Evolutionary conservation across 306 rosid genomes (phyloP), one percentile per base, ranked within the genome.

Genomic region (Pachyrhizus erosus): DNA sequence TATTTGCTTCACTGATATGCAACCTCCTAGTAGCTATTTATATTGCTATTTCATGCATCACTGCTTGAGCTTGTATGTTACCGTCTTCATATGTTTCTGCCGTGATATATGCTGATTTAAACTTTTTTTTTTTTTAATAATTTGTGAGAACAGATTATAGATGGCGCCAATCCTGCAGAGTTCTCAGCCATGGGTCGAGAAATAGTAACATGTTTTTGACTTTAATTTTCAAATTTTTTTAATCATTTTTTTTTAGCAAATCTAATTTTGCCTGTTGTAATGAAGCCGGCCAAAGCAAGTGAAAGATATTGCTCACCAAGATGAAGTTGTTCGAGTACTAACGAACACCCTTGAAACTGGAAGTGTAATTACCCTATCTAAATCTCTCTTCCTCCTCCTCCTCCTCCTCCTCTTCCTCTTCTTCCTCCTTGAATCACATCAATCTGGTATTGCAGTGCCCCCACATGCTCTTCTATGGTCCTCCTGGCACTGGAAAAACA

Each of bases 391-490:
- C 14, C 34, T 68, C 7, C 4, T 20, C 9, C 29, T 70, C 18
- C 24, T 26, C 39, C 57, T 48, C 42, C 9, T 15, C 5, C 58
- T 68, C 1, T 7, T 29, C 62, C 21, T 4, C 2, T 12, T 70
- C 46, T 80, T 43, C 54, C 57, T 62, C n/a, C 23, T 76, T 29
- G 17, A 43, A 40, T 73, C 34, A 15, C 8, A 64, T 73, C 2
- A 0, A 18, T 54, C 0, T 68, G 34, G 58, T 66, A 4, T 76
- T 58, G 0, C 87, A 94, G 98, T 91, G 96, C 75, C 97, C 97
- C 2, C 97, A 95, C 75, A 95, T 95, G 99, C 98, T 95, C 31
- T 95, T 95, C 84, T 95, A 95, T 18, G 98, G 99, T 18, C 99
- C 98, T 2, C 99, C 94, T 0, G 99, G 99, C 20, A 95, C 97